Conservation (phyloP, 2,329 filamentous ascomycete species). For the Chaetomiaceae sp. region DNA sequence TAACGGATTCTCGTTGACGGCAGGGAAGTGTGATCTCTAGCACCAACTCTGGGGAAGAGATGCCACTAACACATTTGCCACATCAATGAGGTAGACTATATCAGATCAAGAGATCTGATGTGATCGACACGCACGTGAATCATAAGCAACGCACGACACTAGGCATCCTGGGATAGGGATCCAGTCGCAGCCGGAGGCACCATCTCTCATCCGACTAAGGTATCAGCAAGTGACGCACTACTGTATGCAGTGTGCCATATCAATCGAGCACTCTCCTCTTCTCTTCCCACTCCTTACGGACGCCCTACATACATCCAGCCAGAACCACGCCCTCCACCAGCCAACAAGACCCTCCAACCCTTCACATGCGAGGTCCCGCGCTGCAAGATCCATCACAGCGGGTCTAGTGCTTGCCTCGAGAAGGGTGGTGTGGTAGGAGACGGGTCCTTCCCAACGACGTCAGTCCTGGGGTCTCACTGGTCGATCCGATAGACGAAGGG, state of each 20-base stretch:
- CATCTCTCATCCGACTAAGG: not conserved
- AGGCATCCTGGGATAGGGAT: not conserved
- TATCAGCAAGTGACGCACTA: not conserved
- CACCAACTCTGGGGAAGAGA: too few species aligned
- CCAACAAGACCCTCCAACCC: not conserved
- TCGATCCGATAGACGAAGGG: not conserved
- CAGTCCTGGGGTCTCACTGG: not conserved
- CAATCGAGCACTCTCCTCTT: not conserved
- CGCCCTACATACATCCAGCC: too few species aligned
- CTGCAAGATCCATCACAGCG: slow-evolving; percentile 14
- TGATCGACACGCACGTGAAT: slow-evolving; percentile 1
- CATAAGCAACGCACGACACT: not conserved
- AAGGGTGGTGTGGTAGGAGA: slow-evolving; percentile 3
- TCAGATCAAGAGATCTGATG: not conserved
- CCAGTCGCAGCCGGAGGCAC: not conserved
- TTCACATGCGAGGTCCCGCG: slow-evolving; percentile 7
- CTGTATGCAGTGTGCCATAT: not conserved
- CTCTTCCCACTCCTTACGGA: not conserved
- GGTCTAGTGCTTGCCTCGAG: not conserved
- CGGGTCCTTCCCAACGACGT: not conserved
- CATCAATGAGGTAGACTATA: not conserved
- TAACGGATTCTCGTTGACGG: too few species aligned
- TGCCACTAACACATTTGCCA: not conserved
- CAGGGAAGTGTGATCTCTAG: too few species aligned
- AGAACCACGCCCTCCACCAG: not conserved